Evolutionary conservation across 2,329 filamentous ascomycete species (phyloP).

Genomic region (Aphanocladium album): DNA sequence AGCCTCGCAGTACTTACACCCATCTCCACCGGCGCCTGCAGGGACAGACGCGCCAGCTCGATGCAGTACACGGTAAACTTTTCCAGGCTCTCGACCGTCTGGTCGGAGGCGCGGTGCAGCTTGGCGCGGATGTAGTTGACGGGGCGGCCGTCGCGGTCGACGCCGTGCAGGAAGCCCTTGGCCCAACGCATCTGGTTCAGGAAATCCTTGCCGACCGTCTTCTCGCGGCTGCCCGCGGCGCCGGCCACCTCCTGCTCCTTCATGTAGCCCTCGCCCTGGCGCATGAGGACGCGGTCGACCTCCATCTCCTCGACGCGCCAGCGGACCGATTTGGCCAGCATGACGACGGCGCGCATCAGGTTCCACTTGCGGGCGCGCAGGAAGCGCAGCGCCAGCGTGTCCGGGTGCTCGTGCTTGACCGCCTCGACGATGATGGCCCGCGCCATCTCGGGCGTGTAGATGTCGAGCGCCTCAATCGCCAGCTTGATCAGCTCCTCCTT

Average conservation of each 20-base stretch:
- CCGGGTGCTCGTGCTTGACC: conserved; percentile 86
- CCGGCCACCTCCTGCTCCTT: conserved; percentile 48
- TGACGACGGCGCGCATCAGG: conserved; percentile 77
- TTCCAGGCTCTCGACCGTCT: conserved; percentile 70
- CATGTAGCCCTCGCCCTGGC: conserved; percentile 60
- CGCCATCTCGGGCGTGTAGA: conserved; percentile 66
- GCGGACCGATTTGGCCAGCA: conserved; percentile 84
- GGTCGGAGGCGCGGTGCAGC: conserved; percentile 70
- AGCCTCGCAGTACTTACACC: conserved; percentile 54
- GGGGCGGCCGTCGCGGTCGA: conserved; percentile 71
- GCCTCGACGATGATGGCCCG: conserved; percentile 76
- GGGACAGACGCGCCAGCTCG: conserved; percentile 74
- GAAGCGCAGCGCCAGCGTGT: conserved; percentile 71
- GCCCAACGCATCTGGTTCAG: conserved; percentile 73
- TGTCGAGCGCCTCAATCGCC: conserved; percentile 71
- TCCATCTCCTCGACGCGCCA: conserved; percentile 75
- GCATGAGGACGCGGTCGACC: conserved; percentile 78
- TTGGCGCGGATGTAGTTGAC: conserved; percentile 75
- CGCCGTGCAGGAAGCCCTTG: conserved; percentile 80
- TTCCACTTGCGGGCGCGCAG: conserved; percentile 84
- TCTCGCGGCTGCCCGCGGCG: conserved; percentile 44
- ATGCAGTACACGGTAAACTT: conserved; percentile 83
- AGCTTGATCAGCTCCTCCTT: conserved; percentile 82
- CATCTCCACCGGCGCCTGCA: conserved; percentile 73
- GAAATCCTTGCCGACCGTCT: conserved; percentile 67